A percentile compares a stretch with the other conserved stretches of the same genome.
These are phyloP conservation scores for Andrographis paniculata DNA, from an alignment of 305 asterid genomes.

Conservation along the genomic window DNA sequence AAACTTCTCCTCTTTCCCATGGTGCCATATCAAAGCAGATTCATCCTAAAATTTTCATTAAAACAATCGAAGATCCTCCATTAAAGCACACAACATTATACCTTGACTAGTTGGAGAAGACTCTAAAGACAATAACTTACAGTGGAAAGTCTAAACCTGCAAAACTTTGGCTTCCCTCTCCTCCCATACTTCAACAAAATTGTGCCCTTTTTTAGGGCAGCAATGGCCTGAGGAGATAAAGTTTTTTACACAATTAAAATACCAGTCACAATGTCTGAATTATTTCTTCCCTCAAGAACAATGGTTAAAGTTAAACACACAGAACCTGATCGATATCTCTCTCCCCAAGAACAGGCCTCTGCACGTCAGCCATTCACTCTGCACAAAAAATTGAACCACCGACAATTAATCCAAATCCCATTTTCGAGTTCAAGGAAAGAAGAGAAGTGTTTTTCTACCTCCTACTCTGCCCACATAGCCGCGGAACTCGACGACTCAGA, in stretches of 20 bases:
- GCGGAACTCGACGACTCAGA: conserved; percentile 18
- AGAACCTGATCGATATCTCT: conserved; percentile 83
- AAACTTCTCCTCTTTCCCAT: conserved; percentile 75
- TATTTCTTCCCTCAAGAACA: not conserved
- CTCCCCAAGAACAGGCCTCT: conserved; percentile 57
- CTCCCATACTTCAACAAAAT: conserved; percentile 84
- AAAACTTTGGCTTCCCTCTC: conserved; percentile 95
- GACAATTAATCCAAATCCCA: conserved; percentile 62
- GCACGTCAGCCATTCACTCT: conserved; percentile 89
- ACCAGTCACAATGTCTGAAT: not conserved
- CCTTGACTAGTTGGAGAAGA: not conserved
- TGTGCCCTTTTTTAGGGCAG: conserved; percentile 85
- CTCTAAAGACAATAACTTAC: conserved; percentile 10
- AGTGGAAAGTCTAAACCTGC: conserved; percentile 77
- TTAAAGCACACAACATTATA: not conserved
- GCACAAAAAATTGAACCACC: conserved; percentile 38
- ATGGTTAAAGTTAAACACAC: not conserved
- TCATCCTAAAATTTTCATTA: conserved; percentile 52
- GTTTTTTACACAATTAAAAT: conserved; percentile 5
- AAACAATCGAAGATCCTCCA: conserved; percentile 12
- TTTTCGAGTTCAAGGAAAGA: conserved; percentile 35
- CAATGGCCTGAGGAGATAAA: conserved; percentile 52
- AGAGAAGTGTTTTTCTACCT: conserved; percentile 24
- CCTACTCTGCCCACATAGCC: conserved; percentile 35
- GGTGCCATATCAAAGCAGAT: conserved; percentile 75